phyloP scores from a whole-genome alignment of 2,329 filamentous ascomycete species.

The Aspergillus tamarii region DNA sequence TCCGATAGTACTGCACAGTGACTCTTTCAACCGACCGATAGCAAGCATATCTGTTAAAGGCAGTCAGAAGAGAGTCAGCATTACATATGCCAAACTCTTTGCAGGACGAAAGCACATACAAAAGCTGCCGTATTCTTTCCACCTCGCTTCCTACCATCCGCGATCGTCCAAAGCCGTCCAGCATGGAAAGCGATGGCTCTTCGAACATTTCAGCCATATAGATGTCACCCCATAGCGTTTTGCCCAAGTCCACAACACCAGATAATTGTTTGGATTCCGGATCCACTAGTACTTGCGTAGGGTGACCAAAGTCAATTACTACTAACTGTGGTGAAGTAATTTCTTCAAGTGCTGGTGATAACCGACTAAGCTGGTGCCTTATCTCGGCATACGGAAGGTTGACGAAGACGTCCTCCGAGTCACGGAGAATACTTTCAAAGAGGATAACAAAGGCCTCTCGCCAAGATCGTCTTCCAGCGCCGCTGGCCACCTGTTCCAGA shows the following conservation, averaged over 20 bases:
- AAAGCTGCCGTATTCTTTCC: conserved; percentile 35
- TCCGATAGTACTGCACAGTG: conserved; percentile 44
- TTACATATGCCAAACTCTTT: neutral
- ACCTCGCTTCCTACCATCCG: conserved; percentile 24
- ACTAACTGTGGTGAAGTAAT: conserved; percentile 57
- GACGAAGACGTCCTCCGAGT: conserved; percentile 62
- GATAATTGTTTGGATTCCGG: conserved; percentile 51
- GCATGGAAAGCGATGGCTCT: conserved; percentile 36
- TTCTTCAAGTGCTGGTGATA: conserved; percentile 52
- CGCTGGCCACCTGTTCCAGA: conserved; percentile 50
- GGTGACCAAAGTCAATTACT: conserved; percentile 52
- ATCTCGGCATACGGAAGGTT: conserved; percentile 60
- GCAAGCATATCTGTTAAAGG: conserved; percentile 39
- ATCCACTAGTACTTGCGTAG: conserved; percentile 57
- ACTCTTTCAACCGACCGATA: conserved; percentile 42
- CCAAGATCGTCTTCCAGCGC: conserved; percentile 56
- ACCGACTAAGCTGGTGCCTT: conserved; percentile 51
- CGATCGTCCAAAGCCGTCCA: conserved; percentile 39
- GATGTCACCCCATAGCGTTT: conserved; percentile 60
- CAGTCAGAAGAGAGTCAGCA: conserved; percentile 1
- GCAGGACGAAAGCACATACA: conserved; percentile 31
- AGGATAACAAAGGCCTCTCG: conserved; percentile 55
- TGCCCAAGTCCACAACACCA: conserved; percentile 57
- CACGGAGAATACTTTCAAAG: conserved; percentile 57
- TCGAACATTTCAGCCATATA: conserved; percentile 57